Conservation (phyloP, 805 yeast species). For the Danielozyma ontarioensis region DNA sequence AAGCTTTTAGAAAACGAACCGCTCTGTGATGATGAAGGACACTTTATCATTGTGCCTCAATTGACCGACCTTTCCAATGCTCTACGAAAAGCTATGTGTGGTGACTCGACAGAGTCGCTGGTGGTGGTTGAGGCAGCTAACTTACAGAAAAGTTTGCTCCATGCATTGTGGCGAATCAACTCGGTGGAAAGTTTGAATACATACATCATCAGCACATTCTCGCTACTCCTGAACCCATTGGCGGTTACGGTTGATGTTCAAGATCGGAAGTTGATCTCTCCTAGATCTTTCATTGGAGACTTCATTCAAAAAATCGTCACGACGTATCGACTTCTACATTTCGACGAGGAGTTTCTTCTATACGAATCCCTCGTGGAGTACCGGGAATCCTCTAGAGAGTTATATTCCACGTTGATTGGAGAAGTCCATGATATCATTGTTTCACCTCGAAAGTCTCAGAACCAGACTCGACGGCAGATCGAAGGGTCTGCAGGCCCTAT, state of each 20-base stretch:
- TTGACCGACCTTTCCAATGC: conserved; percentile 21
- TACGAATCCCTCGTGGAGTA: conserved; percentile 32
- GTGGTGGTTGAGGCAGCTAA: conserved; percentile 16
- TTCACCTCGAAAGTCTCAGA: background rate
- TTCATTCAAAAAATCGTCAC: conserved; percentile 37
- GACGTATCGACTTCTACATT: conserved; percentile 40
- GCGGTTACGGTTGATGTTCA: conserved; percentile 3
- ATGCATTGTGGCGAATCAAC: conserved; percentile 42
- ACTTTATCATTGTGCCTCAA: conserved; percentile 24
- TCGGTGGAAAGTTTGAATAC: conserved; percentile 46
- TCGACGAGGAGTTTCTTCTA: conserved; percentile 39
- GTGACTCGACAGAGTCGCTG: conserved; percentile 1
- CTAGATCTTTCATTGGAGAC: conserved; percentile 32
- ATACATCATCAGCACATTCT: conserved; percentile 14
- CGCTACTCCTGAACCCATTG: conserved; percentile 7
- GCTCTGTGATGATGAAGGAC: conserved; percentile 16
- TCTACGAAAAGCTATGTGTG: conserved; percentile 1
- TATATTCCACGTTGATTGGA: conserved; percentile 13
- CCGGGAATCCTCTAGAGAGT: conserved; percentile 20
- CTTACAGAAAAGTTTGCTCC: conserved; percentile 26
- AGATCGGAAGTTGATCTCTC: conserved; percentile 8
- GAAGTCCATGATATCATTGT: background rate
- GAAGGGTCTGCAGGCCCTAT: background rate
- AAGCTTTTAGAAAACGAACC: conserved; percentile 35
- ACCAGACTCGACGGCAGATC: background rate